Base-by-base conservation (phyloP, 495 filamentous ascomycete species). In the Hypoxylon trugodes region DNA sequence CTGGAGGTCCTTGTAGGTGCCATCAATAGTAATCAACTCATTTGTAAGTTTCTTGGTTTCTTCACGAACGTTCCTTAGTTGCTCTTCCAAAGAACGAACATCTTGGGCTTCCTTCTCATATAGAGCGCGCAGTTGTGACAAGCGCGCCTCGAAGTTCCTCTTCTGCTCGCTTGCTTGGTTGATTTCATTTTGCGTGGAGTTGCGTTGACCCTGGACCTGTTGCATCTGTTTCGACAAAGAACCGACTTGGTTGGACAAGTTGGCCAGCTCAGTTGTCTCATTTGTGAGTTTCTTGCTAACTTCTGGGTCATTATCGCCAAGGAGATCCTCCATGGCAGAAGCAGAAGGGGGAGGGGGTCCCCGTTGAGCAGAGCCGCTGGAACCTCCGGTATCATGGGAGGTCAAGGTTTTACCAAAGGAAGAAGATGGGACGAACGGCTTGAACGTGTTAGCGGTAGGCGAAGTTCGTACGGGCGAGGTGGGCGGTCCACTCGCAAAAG, bases 21-120 rank as follows among this genome's bases (percentile, higher is more conserved):
- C 92, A 26, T 97, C 92, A 40, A 96, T 77, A 76, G 90, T 85
- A 1, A 90, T 88, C 71, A 89, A 86, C 25, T 97, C 93, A 53
- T 87, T 84, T 59, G 91, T 87, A 30, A 97, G 71, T 73, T 92
- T 96, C 68, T 84, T 88, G 4, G 90, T 96, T 58, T 95, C 92
- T 25, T 87, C 87, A 46, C 87, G 87, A 10, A 91, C 89, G 8
- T 80, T 76, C 37, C 81, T 85, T 18, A 98, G 85, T 19, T 90
- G 89, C 55, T 94, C 90, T 69, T 98, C 91, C 13, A 98, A 81
- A 10, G 86, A 82, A 47, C 90, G 92, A 36, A 94, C 92, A 58
- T 90, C 87, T 61, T 91, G 87, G 1, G 93, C 89, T 74, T 98
- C 95, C 64, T 95, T 90, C 68, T 98, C 93, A 72, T 97, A 98